Conservation (phyloP, 2,329 filamentous ascomycete genomes). For the Simplicillium aogashimaense region DNA sequence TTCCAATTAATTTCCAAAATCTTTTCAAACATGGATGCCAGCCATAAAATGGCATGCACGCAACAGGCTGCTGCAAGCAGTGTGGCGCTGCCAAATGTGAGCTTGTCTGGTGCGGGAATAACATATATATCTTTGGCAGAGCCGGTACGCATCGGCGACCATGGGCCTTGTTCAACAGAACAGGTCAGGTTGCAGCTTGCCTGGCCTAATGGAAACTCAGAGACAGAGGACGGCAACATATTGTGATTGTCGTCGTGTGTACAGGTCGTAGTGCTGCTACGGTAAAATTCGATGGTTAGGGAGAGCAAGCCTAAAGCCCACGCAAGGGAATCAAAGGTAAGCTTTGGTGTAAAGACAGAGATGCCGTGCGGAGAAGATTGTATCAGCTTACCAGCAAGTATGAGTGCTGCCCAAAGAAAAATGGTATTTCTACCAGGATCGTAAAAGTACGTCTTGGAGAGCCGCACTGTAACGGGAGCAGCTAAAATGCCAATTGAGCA, state of each 20-base stretch:
- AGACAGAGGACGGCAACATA: too few species aligned
- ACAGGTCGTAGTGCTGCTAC: conserved; percentile 35
- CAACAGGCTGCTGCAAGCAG: conserved; percentile 55
- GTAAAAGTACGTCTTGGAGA: conserved; percentile 55
- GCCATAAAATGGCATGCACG: conserved; percentile 51
- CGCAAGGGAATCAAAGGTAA: too few species aligned
- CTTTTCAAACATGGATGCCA: conserved; percentile 54
- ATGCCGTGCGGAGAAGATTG: background rate
- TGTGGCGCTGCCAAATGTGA: conserved; percentile 50
- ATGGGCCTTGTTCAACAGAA: too few species aligned
- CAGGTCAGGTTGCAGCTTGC: too few species aligned
- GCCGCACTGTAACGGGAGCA: conserved; percentile 49
- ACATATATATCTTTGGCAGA: conserved; percentile 37
- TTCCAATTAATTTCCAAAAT: conserved; percentile 55
- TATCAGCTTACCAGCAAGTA: conserved; percentile 44
- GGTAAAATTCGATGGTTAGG: conserved; percentile 55
- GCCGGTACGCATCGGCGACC: too few species aligned
- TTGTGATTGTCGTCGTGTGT: conserved; percentile 14
- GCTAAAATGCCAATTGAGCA: conserved; percentile 57
- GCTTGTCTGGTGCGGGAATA: conserved; percentile 42
- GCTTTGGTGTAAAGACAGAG: too few species aligned
- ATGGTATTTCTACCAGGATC: conserved; percentile 55
- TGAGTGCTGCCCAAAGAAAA: conserved; percentile 53
- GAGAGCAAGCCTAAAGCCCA: conserved; percentile 40
- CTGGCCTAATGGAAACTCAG: too few species aligned